Percentiles rank a stretch among this genome's conserved stretches.
phyloP scores from a whole-genome alignment of 352 stramenopile species.

The Peronospora destructor region DNA sequence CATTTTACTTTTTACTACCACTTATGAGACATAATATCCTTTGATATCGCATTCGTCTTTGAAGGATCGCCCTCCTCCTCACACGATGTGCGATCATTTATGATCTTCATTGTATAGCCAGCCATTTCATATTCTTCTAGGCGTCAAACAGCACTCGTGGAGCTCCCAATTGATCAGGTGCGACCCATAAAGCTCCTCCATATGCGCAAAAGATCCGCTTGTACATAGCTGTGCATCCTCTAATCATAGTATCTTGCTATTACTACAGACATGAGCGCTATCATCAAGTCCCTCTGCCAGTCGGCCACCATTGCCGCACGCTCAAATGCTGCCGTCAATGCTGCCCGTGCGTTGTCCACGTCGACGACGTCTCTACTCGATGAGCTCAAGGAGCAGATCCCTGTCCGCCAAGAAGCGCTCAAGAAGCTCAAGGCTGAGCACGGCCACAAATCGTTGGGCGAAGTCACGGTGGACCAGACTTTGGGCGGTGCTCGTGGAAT shows the following conservation, averaged over 20 bases:
- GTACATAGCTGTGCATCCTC: background rate
- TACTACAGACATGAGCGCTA: conserved; percentile 46
- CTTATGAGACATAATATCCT: conserved; percentile 5
- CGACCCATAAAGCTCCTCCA: background rate
- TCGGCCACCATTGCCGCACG: conserved; percentile 35
- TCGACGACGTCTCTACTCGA: conserved; percentile 63
- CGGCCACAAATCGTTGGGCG: conserved; percentile 87
- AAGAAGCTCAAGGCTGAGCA: conserved; percentile 93
- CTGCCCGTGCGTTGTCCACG: conserved; percentile 62
- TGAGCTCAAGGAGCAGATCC: conserved; percentile 86
- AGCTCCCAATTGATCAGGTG: conserved; percentile 16
- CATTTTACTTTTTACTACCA: background rate
- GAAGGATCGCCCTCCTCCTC: conserved; percentile 8
- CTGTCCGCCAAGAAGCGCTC: conserved; percentile 87
- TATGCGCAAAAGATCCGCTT: conserved; percentile 8
- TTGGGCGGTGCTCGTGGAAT: conserved; percentile 95
- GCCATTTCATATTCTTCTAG: conserved; percentile 33
- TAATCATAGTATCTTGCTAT: conserved; percentile 2
- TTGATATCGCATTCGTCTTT: conserved; percentile 7
- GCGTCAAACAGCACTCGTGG: conserved; percentile 3
- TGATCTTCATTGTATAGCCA: background rate
- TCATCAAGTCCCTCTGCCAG: conserved; percentile 61
- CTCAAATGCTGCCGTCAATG: conserved; percentile 24
- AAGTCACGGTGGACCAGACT: conserved; percentile 95
- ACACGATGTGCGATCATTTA: no score